phyloP scores from a whole-genome alignment of 2,329 filamentous ascomycete genomes.

The Exophiala alcalophila region DNA sequence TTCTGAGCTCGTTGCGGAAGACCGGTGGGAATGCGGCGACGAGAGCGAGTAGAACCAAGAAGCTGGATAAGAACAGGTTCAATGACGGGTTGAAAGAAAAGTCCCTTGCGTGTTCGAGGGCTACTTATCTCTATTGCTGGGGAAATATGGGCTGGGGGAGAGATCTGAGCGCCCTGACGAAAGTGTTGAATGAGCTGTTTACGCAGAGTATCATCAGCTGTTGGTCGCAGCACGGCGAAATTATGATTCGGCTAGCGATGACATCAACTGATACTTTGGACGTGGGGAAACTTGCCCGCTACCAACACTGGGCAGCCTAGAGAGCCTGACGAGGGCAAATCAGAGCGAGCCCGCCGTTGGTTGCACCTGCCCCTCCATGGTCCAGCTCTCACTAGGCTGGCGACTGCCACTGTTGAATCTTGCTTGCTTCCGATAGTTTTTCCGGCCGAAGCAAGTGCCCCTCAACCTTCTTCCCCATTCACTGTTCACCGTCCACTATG shows the following conservation, averaged over 20 bases:
- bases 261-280: slow-evolving; percentile 3
- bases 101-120: too few relatives aligned
- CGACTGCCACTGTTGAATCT: not conserved
- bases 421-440: slow-evolving; percentile 14
- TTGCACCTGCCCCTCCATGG: not conserved
- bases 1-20: too few relatives aligned
- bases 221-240: slow-evolving; percentile 7
- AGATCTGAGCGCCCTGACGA: slow-evolving; percentile 3
- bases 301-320: not conserved
- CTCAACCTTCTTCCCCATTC: not conserved
- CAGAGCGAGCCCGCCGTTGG: slow-evolving; percentile 4
- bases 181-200: slow-evolving; percentile 18
- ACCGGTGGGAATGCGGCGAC: not conserved
- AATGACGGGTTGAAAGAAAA: too few relatives aligned
- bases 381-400: not conserved
- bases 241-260: slow-evolving; percentile 1
- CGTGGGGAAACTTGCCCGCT: slow-evolving; percentile 4
- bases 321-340: slow-evolving; percentile 8
- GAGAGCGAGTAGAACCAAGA: not conserved
- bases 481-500: not conserved
- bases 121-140: too few relatives aligned
- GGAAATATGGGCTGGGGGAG: too few relatives aligned
- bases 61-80: not conserved
- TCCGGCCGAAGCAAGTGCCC: slow-evolving; percentile 6
- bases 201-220: not conserved